A percentile compares a stretch with the other conserved stretches of the same genome.
phyloP scores from a whole-genome alignment of 148 eudicot species.

The Euryodendron excelsum region DNA sequence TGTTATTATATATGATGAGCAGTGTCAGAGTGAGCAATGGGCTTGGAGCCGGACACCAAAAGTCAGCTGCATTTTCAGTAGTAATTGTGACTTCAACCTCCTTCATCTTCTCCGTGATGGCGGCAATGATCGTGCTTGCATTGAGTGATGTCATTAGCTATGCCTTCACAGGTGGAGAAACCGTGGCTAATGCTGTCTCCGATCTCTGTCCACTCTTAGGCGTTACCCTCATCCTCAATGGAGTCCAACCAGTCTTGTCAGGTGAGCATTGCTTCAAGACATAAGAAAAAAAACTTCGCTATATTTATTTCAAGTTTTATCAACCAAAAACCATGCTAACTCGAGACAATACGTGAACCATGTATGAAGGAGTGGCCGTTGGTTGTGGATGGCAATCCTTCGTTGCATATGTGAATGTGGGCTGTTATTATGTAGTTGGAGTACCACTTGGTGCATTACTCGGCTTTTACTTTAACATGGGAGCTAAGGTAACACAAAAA shows the following conservation, averaged over 20 bases:
- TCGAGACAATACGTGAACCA: not conserved
- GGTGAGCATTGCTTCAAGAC: not conserved
- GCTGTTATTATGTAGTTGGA: conserved; percentile 33
- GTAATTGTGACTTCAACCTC: conserved; percentile 3
- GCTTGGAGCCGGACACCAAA: conserved; percentile 35
- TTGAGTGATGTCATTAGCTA: conserved; percentile 16
- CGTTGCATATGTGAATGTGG: conserved; percentile 34
- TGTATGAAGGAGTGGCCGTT: conserved; percentile 33
- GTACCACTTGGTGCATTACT: conserved; percentile 26
- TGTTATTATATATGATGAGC: not conserved
- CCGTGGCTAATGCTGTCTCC: conserved; percentile 22
- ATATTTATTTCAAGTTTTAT: no score
- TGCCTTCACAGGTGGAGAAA: conserved; percentile 22
- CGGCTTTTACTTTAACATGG: conserved; percentile 22
- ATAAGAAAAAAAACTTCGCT: no score
- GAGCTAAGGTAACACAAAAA: conserved; percentile 17
- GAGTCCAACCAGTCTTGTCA: conserved; percentile 32
- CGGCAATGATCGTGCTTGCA: conserved; percentile 5
- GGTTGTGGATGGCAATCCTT: conserved; percentile 38
- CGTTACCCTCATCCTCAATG: conserved; percentile 27
- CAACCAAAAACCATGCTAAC: no score
- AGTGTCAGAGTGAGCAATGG: conserved; percentile 34
- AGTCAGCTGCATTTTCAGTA: conserved; percentile 24
- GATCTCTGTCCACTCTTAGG: conserved; percentile 28
- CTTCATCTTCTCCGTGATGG: conserved; percentile 6